Base-by-base conservation (phyloP, 2,329 filamentous ascomycete species). In the Colletotrichum brevisporum region DNA sequence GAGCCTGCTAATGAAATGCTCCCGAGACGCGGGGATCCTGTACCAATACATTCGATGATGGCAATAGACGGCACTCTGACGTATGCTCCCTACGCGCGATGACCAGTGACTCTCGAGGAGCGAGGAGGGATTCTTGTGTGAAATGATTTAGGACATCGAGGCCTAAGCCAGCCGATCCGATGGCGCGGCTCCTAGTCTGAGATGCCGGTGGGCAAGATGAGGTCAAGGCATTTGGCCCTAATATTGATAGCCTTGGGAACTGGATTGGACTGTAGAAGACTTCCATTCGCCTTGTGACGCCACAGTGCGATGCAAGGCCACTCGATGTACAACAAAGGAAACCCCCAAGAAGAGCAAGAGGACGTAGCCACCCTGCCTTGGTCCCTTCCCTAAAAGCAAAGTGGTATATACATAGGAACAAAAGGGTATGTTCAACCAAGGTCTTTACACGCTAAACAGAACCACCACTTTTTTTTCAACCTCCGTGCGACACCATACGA, bases 1-100 rank as follows among this genome's bases (percentile, higher is more conserved):
- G 21, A 10, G 51, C 56, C 43, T 45, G 60, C 55, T 63, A 63
- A 69, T 45, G 59, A 69, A 52, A 26, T 55, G 50, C 62, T 54
- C 41, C 56, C 60, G 50, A 39, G 51, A 21, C 41, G 48, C 31
- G 57, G 55, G 55, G 62, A 48, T 65, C 43, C 57, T 72, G 71
- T 72, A 72, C 60, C 71, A 72, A 72, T 62, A 72, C 69, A 70
- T 48, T 51, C 31, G 24, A 61, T 36, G 43, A 65, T 67, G 67
- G 61, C 71, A 69, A 71, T 73, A 71, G 64, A 72, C 53, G 62
- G 39, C 48, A 70, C 48, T 69, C 31, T 31, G 3, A 15, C n/a
- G 26, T 36, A 24, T 21, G n/a, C 9, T 24, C 18, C 10, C 21
- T 8, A 6, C 6, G 12, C 5, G n/a, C 10, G 47, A 18, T 13